A percentile compares a stretch with the other conserved stretches of the same genome.
phyloP scores from a whole-genome alignment of 179 eudicot genomes.

The Vitellaria paradoxa region DNA sequence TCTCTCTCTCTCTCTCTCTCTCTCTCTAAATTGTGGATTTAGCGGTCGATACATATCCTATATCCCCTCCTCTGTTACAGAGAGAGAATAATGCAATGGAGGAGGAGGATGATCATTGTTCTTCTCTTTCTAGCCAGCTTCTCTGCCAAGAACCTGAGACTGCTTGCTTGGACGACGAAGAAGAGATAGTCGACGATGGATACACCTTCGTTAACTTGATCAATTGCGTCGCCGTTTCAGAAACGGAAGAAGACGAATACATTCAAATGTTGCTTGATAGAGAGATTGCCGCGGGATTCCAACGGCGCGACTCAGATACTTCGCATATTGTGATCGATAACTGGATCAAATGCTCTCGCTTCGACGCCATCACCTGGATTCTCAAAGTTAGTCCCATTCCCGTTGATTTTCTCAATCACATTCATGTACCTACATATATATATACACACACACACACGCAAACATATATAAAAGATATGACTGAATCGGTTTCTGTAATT shows the following conservation, averaged over 20 bases:
- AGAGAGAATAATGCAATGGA: no score
- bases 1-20: background rate
- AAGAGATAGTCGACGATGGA: background rate
- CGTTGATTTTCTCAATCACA: background rate
- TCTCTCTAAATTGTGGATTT: background rate
- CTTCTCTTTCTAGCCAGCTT: no score
- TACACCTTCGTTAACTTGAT: background rate
- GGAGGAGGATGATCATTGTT: no score
- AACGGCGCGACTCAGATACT: background rate
- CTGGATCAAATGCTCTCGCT: conserved; percentile 24
- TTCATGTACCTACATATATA: background rate
- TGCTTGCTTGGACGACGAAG: background rate
- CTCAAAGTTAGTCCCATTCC: conserved; percentile 27
- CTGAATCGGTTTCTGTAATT: background rate
- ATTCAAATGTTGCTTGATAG: conserved; percentile 27
- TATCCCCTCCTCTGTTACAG: background rate
- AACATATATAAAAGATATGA: background rate
- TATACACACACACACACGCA: no score
- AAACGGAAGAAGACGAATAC: conserved; percentile 22
- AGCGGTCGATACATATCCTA: background rate
- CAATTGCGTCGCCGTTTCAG: background rate
- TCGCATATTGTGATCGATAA: background rate
- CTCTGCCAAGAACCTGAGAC: background rate
- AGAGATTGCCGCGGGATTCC: conserved; percentile 18
- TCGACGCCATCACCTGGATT: conserved; percentile 38